Evolutionary conservation across 2,329 filamentous ascomycete genomes (phyloP).

Genomic region (Fusarium nanum): DNA sequence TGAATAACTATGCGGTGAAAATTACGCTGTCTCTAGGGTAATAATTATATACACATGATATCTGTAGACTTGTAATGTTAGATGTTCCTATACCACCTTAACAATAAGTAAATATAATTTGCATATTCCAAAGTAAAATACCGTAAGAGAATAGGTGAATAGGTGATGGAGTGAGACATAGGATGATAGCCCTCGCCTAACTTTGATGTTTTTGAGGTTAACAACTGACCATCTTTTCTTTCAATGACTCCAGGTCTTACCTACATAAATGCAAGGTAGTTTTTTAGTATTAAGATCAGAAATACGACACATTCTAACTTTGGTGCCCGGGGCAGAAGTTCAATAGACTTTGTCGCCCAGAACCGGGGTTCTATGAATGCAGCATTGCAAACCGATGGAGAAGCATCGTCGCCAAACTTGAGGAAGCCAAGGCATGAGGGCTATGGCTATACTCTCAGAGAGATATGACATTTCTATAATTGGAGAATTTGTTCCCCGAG

Average conservation of each 20-base stretch:
- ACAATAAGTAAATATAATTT: background rate
- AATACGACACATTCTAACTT: background rate
- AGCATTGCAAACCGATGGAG: too few species aligned
- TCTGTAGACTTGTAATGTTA: background rate
- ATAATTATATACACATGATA: background rate
- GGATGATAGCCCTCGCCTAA: background rate
- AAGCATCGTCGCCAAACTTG: too few species aligned
- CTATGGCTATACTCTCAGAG: background rate
- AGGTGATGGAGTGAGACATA: background rate
- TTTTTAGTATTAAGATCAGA: background rate
- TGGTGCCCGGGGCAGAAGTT: background rate
- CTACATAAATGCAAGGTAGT: background rate
- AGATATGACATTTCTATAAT: background rate
- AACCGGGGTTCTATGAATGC: too few species aligned
- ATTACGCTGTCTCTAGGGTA: background rate
- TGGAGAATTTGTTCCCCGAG: background rate
- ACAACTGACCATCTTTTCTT: background rate
- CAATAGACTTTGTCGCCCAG: background rate
- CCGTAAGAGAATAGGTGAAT: background rate
- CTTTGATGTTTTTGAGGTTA: background rate
- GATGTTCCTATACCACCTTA: background rate
- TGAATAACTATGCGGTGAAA: background rate
- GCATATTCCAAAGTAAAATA: background rate
- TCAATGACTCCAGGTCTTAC: background rate
- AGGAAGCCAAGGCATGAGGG: background rate